These are phyloP conservation scores for Erysimum pusillum DNA, from an alignment of 441 rosid species.

Conservation along the genomic window DNA sequence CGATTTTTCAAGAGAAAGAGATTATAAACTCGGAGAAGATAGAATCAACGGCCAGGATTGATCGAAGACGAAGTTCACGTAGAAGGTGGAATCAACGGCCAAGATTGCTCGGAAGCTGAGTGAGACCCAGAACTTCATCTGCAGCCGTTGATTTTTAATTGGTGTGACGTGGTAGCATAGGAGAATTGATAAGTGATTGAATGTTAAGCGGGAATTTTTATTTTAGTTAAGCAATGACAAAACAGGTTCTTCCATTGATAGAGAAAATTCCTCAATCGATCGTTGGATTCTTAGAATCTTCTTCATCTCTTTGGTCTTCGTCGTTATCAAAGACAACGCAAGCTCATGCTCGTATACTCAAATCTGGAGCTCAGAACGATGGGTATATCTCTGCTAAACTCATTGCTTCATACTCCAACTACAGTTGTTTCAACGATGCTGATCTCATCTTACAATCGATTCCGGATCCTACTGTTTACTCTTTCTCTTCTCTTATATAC, in stretches of 20 bases:
- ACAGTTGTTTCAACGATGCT: conserved; percentile 53
- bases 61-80: background rate
- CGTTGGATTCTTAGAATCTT: conserved; percentile 44
- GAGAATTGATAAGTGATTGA: background rate
- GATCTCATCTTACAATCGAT: conserved; percentile 49
- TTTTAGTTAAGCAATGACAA: conserved; percentile 36
- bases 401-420: conserved; percentile 56
- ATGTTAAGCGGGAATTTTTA: conserved; percentile 17
- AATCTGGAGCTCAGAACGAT: conserved; percentile 51
- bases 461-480: conserved; percentile 47
- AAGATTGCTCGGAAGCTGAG: background rate
- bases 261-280: conserved; percentile 51
- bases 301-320: conserved; percentile 45
- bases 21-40: conserved; percentile 9
- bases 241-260: conserved; percentile 49
- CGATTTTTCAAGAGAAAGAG: background rate
- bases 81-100: conserved; percentile 14
- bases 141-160: conserved; percentile 21
- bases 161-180: conserved; percentile 9
- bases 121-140: background rate
- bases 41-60: conserved; percentile 23
- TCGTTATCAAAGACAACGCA: conserved; percentile 51
- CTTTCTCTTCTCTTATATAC: conserved; percentile 61
- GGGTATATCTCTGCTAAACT: conserved; percentile 50
- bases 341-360: conserved; percentile 59